Conservation (phyloP, 768 basidiomycete genomes). For the Lentinula raphanica region DNA sequence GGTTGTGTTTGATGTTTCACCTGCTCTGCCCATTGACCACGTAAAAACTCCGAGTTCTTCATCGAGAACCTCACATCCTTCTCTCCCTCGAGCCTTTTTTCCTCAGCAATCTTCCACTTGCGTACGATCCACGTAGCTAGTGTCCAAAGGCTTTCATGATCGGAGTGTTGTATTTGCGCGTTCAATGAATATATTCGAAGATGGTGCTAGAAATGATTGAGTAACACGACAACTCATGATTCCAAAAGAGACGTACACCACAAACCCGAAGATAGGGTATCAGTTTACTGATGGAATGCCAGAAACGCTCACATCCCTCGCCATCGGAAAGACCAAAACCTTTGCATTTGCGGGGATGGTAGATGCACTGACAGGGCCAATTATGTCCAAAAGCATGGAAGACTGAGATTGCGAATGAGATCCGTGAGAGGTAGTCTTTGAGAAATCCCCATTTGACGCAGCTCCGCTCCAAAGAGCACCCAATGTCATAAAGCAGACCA, state of each 20-base stretch:
- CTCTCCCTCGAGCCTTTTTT: too few relatives aligned
- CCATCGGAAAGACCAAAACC: conserved; percentile 22
- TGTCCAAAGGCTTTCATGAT: too few relatives aligned
- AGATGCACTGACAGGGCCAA: conserved; percentile 32
- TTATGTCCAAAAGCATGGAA: conserved; percentile 38
- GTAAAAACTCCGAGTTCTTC: too few relatives aligned
- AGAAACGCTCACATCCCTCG: conserved; percentile 21
- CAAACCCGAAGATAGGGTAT: conserved; percentile 15
- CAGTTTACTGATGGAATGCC: conserved; percentile 17
- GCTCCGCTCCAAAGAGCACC: conserved; percentile 26
- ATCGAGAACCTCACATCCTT: too few relatives aligned
- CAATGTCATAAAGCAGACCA: conserved; percentile 29
- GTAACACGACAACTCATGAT: not conserved
- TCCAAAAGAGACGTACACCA: conserved; percentile 7
- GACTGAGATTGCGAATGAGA: conserved; percentile 24
- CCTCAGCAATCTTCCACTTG: too few relatives aligned
- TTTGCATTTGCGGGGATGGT: conserved; percentile 25
- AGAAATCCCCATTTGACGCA: conserved; percentile 22
- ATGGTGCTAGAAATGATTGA: not conserved
- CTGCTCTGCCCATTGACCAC: too few relatives aligned
- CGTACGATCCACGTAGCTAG: too few relatives aligned
- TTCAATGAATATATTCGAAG: not conserved
- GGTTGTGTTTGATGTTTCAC: too few relatives aligned
- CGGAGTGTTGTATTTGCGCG: not conserved
- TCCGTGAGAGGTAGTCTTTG: conserved; percentile 14